These are phyloP conservation scores for Heterobasidion parviporum DNA, from an alignment of 1,284 basidiomycete species.

Conservation along the genomic window DNA sequence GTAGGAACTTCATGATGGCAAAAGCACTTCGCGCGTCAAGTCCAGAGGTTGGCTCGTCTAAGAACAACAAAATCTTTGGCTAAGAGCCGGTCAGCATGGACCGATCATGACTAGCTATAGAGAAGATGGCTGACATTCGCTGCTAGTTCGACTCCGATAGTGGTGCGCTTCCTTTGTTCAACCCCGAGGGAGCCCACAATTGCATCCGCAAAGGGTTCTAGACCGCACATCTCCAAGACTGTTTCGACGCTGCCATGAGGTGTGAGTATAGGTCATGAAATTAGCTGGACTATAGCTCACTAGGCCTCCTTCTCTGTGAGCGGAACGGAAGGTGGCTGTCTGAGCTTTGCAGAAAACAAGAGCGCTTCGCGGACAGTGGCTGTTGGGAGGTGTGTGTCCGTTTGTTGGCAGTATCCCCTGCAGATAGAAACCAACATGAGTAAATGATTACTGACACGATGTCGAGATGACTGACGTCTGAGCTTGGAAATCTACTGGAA, in stretches of 20 bases:
- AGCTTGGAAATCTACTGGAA: slow-evolving; percentile 69
- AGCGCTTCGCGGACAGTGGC: slow-evolving; percentile 80
- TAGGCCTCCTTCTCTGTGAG: slow-evolving; percentile 73
- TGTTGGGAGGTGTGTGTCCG: slow-evolving; percentile 65
- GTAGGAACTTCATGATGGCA: slow-evolving; percentile 76
- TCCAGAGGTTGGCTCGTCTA: slow-evolving; percentile 81
- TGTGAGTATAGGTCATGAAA: not conserved
- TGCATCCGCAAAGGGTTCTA: slow-evolving; percentile 65
- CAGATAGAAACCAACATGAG: not conserved
- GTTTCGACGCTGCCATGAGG: slow-evolving; percentile 54
- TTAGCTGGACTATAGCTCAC: slow-evolving; percentile 24
- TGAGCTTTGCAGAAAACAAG: slow-evolving; percentile 72
- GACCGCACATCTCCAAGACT: slow-evolving; percentile 72
- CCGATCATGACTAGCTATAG: slow-evolving; percentile 1
- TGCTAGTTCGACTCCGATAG: slow-evolving; percentile 78
- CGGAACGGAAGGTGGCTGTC: slow-evolving; percentile 67
- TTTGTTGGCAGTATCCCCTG: slow-evolving; percentile 76
- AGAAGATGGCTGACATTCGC: slow-evolving; percentile 22
- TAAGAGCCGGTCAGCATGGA: not conserved
- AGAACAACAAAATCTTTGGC: slow-evolving; percentile 24
- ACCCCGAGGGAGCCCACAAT: slow-evolving; percentile 71
- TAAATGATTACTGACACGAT: not conserved
- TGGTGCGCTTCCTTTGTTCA: slow-evolving; percentile 73
- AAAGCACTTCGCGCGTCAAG: slow-evolving; percentile 87
- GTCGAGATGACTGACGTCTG: slow-evolving; percentile 36